These are phyloP conservation scores for Scleroderma bovista DNA, from an alignment of 768 basidiomycete genomes.

Conservation along the genomic window DNA sequence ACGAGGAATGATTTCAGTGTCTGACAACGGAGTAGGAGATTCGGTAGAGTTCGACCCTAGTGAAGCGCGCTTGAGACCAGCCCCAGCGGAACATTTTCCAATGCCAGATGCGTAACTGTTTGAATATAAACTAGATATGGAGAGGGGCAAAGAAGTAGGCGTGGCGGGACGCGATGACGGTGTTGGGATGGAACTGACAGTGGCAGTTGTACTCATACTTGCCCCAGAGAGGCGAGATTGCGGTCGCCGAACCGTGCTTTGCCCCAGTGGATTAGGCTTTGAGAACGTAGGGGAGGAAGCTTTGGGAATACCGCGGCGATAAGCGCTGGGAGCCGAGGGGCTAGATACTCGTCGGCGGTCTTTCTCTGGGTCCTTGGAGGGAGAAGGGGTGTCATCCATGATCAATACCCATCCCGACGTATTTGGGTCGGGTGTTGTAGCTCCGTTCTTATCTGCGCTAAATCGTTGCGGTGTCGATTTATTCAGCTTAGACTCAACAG, in stretches of 20 bases:
- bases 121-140: conserved; percentile 47
- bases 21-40: conserved; percentile 24
- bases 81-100: conserved; percentile 57
- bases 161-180: conserved; percentile 68
- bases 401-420: conserved; percentile 83
- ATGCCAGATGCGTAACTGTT: conserved; percentile 29
- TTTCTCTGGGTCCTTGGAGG: conserved; percentile 49
- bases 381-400: conserved; percentile 81
- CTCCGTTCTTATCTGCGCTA: conserved; percentile 39
- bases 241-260: conserved; percentile 51
- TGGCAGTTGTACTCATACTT: conserved; percentile 49
- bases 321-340: conserved; percentile 51
- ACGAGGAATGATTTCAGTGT: conserved; percentile 19
- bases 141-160: conserved; percentile 73
- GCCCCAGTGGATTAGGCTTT: conserved; percentile 37
- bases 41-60: conserved; percentile 41
- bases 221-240: conserved; percentile 70
- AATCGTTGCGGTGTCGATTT: conserved; percentile 33
- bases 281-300: conserved; percentile 41
- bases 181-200: conserved; percentile 57
- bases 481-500: conserved; percentile 18
- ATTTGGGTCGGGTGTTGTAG: conserved; percentile 46
- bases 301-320: conserved; percentile 44
- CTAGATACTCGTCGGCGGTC: conserved; percentile 59
- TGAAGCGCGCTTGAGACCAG: conserved; percentile 53